phyloP scores from a whole-genome alignment of 2,329 filamentous ascomycete species.

The Colletotrichum camelliae region DNA sequence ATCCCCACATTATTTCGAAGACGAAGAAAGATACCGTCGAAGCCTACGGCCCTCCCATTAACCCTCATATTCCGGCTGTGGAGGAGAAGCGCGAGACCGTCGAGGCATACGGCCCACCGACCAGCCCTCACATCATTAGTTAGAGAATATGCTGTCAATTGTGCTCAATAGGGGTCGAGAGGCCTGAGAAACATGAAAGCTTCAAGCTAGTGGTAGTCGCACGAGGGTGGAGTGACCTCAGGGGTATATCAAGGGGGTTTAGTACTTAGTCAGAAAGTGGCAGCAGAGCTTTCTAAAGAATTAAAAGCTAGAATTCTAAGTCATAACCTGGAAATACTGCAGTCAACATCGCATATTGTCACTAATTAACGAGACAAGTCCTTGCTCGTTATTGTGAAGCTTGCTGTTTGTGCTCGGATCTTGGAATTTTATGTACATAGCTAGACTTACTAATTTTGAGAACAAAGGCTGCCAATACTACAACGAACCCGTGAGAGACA shows the following conservation, averaged over 20 bases:
- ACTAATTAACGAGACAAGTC: background rate
- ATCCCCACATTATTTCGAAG: background rate
- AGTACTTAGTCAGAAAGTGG: background rate
- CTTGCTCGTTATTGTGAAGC: background rate
- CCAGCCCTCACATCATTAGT: slow-evolving; percentile 9
- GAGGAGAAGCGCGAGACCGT: background rate
- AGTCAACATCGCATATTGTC: background rate
- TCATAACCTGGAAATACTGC: background rate
- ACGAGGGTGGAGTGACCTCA: background rate
- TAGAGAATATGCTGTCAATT: background rate
- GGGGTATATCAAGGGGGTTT: background rate
- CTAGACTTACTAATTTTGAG: background rate
- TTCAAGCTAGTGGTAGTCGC: background rate
- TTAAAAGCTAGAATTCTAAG: background rate
- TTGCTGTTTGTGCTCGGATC: background rate
- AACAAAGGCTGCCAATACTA: background rate
- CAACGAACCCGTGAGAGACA: background rate
- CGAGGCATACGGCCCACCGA: slow-evolving; percentile 7
- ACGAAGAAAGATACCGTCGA: too few relatives aligned
- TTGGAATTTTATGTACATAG: background rate
- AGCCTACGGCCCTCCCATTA: background rate
- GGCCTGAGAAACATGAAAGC: background rate
- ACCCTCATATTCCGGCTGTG: background rate
- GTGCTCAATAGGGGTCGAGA: background rate
- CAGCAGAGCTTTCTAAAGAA: background rate